Evolutionary conservation across 2,329 filamentous ascomycete genomes (phyloP), one percentile per base, ranked within the genome.

Genomic region (Nigrospora osmanthi): DNA sequence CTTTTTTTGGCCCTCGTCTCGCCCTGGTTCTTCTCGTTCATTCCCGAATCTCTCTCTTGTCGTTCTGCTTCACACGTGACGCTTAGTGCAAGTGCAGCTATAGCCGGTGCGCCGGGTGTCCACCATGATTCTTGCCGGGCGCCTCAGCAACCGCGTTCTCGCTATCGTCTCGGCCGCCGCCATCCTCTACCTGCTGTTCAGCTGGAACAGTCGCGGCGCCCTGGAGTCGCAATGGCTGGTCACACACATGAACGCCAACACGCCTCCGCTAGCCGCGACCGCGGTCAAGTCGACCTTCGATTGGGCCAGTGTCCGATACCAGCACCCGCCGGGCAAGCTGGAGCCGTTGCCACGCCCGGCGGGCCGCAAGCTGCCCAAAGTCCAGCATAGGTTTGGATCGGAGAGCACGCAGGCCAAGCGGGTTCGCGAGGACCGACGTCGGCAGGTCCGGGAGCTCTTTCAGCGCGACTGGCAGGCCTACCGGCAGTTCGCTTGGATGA

Each of bases 401-500:
- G 58, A 54, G 49, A 48, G 5, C 31, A 47, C 4, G 43, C 45
- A n/a, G 56, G 52, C 11, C 51, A 31, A 50, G 15, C 43, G 45
- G 9, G 23, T 53, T 15, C 59, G 64, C 6, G 55, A 63, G 32
- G 50, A 48, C 2, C 59, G 67, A 11, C 64, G 62, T 1, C 47
- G 38, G 3, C 50, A 61, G 36, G 66, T 71, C 12, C 56, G 58
- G 38, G 38, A 50, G 40, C 55, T 62, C 12, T 70, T 70, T 47
- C 46, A 55, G 39, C 51, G 53, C 11, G 62, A 66, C 41, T 66
- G 72, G 72, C 52, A 60, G 14, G 69, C 67, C 31, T 76, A 75
- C 50, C 68, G 65, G 47, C 58, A 63, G 42, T 57, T 70, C 49
- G 72, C 72, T 0, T 76, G 72, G 71, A 49, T 68, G 49, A 66